Conservation (phyloP, 1,284 basidiomycete species). For the Puccinia novopanici region DNA sequence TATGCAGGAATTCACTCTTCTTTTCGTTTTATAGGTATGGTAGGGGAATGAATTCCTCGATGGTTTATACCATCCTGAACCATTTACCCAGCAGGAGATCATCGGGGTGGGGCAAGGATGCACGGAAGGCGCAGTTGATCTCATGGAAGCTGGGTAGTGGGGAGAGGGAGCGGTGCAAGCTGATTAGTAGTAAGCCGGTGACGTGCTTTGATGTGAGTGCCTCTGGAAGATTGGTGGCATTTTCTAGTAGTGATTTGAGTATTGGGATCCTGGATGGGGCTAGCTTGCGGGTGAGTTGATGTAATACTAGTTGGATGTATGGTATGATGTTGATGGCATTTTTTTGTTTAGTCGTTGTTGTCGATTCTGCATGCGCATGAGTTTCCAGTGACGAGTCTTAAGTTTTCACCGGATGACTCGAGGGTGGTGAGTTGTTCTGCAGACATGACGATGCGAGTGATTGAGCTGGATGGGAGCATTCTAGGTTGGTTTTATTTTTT, state of each 20-base stretch:
- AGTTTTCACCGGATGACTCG: constrained; percentile 78
- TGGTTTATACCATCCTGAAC: constrained; percentile 28
- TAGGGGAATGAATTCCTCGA: constrained; percentile 8
- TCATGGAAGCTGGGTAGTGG: constrained; percentile 29
- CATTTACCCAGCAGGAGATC: neutral
- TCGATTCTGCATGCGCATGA: constrained; percentile 91
- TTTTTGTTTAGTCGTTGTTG: constrained; percentile 69
- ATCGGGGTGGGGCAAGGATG: neutral
- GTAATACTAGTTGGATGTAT: constrained; percentile 10
- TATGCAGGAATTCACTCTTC: neutral
- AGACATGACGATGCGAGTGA: constrained; percentile 82
- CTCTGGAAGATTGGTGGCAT: constrained; percentile 79
- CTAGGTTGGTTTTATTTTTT: constrained; percentile 1
- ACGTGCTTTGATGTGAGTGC: constrained; percentile 80
- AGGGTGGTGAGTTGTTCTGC: constrained; percentile 89
- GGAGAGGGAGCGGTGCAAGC: constrained; percentile 55
- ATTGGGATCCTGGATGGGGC: constrained; percentile 80
- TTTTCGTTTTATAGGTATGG: constrained; percentile 7
- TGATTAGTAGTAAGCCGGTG: constrained; percentile 72
- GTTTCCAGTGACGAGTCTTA: constrained; percentile 85
- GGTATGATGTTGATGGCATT: neutral
- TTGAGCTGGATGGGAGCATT: constrained; percentile 67
- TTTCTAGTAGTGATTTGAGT: constrained; percentile 82
- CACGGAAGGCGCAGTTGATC: constrained; percentile 16
- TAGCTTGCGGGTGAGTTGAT: constrained; percentile 71